Percentiles rank a stretch among this genome's conserved stretches.
These are phyloP conservation scores for Didymella exigua DNA, from an alignment of 2,329 filamentous ascomycete species.

Conservation along the genomic window DNA sequence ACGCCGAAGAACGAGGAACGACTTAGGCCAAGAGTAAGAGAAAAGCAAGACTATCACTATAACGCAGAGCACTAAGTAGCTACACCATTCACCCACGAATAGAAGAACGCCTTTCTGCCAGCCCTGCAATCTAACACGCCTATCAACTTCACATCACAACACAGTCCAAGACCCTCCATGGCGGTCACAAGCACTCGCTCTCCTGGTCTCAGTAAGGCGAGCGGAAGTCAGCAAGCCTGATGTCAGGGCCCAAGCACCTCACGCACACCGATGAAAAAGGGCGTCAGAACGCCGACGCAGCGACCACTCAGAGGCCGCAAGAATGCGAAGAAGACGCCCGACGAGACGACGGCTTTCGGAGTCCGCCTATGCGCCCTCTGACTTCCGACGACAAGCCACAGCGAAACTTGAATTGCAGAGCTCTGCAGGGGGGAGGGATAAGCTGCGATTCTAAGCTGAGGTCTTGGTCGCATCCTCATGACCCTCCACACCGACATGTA, in stretches of 20 bases:
- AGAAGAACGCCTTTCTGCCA: background rate
- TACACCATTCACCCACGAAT: background rate
- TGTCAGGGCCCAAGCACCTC: background rate
- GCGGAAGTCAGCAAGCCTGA: background rate
- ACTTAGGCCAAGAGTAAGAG: background rate
- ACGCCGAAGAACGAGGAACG: too few species aligned
- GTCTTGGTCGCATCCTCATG: conserved; percentile 1
- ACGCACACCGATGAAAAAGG: conserved; percentile 10
- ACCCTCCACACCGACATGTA: conserved; percentile 1
- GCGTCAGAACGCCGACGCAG: background rate
- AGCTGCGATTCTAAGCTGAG: conserved; percentile 4
- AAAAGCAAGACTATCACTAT: background rate
- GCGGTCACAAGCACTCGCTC: background rate
- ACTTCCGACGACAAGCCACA: background rate
- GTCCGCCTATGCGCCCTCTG: background rate
- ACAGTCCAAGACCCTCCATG: background rate
- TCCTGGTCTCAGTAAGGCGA: background rate
- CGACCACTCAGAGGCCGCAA: background rate
- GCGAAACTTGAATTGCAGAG: background rate
- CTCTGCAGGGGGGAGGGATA: background rate
- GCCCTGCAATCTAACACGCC: background rate
- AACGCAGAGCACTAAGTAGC: background rate
- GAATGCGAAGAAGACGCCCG: background rate
- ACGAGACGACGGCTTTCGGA: background rate
- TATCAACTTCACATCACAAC: background rate